Percentiles rank a stretch among this genome's conserved stretches.
Conservation (phyloP, 108 stramenopile species). For the Nitzschia putrida region DNA sequence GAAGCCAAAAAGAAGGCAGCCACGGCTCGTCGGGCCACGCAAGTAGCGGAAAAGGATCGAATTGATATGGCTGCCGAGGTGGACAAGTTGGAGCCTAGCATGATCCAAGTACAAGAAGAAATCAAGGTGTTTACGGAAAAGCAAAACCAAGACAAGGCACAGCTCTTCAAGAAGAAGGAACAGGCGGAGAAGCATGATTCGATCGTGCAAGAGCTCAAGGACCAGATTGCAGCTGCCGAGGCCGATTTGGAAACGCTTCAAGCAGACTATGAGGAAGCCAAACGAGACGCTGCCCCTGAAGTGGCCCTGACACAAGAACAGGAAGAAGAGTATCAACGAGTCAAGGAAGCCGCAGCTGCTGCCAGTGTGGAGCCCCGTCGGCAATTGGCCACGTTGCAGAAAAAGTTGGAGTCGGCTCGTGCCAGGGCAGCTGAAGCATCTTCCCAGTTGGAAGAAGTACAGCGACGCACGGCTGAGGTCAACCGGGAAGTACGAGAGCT, state of each 20-base stretch:
- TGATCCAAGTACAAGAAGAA: constrained; percentile 75
- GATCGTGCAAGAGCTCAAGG: constrained; percentile 50
- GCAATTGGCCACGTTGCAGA: constrained; percentile 47
- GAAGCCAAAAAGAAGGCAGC: constrained; percentile 72
- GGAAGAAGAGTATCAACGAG: constrained; percentile 80
- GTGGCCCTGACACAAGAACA: constrained; percentile 77
- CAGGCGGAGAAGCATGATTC: constrained; percentile 62
- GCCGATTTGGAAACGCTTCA: constrained; percentile 55
- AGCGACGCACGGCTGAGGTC: constrained; percentile 51
- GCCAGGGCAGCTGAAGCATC: constrained; percentile 60
- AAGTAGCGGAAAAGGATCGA: constrained; percentile 73
- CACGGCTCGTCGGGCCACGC: constrained; percentile 53
- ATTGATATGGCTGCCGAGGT: constrained; percentile 64
- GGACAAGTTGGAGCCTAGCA: constrained; percentile 67
- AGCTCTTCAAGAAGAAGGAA: constrained; percentile 58
- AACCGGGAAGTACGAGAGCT: constrained; percentile 55
- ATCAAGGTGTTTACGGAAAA: constrained; percentile 69
- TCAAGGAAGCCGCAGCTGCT: constrained; percentile 80
- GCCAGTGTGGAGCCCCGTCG: constrained; percentile 73
- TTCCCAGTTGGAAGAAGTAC: constrained; percentile 66
- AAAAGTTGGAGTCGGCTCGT: constrained; percentile 66
- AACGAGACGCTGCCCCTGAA: constrained; percentile 62
- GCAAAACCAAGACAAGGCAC: constrained; percentile 55
- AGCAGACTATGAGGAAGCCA: constrained; percentile 83
- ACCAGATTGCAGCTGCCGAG: constrained; percentile 56